Percentiles rank a stretch among this genome's conserved stretches.
Evolutionary conservation across 768 basidiomycete species (phyloP).

Genomic region (Saitozyma sp.): DNA sequence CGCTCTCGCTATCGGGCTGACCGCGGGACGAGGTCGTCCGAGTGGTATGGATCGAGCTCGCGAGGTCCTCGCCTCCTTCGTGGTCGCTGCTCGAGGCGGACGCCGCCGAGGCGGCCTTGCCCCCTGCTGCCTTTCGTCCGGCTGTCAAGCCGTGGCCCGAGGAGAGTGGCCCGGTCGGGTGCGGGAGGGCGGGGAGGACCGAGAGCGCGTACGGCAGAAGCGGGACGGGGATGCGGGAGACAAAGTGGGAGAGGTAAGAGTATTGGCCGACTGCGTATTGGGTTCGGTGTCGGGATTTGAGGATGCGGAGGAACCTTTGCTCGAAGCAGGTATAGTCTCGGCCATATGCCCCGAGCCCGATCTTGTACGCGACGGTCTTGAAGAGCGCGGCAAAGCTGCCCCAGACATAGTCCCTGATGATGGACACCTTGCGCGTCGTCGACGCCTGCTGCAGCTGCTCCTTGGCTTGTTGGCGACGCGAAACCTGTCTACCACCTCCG

Average conservation of each 20-base stretch:
- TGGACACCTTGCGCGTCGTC: constrained; percentile 12
- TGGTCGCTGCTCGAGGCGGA: too few species aligned
- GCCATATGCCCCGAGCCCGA: constrained; percentile 25
- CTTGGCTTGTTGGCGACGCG: constrained; percentile 23
- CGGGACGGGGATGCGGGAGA: constrained; percentile 24
- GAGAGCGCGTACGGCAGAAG: constrained; percentile 22
- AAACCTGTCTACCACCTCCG: constrained; percentile 13
- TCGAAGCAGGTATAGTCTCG: constrained; percentile 32
- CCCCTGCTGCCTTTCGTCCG: background rate
- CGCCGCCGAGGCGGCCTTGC: too few species aligned
- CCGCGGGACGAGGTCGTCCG: too few species aligned
- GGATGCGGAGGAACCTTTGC: constrained; percentile 19
- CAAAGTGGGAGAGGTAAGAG: constrained; percentile 25
- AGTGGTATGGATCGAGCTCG: too few species aligned
- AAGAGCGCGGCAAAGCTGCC: constrained; percentile 20
- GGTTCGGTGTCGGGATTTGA: constrained; percentile 14
- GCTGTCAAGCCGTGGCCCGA: background rate
- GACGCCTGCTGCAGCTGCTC: constrained; percentile 10
- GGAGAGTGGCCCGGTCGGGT: constrained; percentile 23
- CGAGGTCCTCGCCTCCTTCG: too few species aligned
- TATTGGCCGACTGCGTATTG: constrained; percentile 25
- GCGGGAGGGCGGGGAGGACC: constrained; percentile 22
- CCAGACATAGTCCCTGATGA: constrained; percentile 31
- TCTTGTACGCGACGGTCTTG: constrained; percentile 10
- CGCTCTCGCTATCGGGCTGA: too few species aligned